Conservation (phyloP, 148 eudicot genomes). For the Amaranthus palmeri region DNA sequence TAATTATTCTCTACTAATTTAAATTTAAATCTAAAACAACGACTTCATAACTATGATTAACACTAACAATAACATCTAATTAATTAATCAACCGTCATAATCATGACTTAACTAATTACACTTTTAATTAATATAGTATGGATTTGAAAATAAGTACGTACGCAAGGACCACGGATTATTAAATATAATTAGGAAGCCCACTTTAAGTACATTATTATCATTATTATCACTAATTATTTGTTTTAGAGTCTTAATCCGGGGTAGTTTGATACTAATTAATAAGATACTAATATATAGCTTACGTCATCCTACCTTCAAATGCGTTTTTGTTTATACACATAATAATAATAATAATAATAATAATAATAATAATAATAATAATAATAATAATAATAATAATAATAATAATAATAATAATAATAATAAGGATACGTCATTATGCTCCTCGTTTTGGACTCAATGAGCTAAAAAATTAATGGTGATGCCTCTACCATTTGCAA, state of each 20-base stretch:
- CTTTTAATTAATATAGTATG: background rate
- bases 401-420: too few species aligned
- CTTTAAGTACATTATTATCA: slow-evolving; percentile 1
- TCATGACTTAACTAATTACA: slow-evolving; percentile 20
- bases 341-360: background rate
- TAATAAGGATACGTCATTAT: background rate
- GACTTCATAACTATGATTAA: slow-evolving; percentile 1
- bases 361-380: too few species aligned
- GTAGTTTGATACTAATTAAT: background rate
- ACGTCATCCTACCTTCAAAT: slow-evolving; percentile 1
- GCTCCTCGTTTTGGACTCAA: background rate
- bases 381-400: too few species aligned
- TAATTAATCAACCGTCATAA: slow-evolving; percentile 22
- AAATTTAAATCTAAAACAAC: background rate
- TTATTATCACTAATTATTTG: slow-evolving; percentile 8
- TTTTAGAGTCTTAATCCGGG: slow-evolving; percentile 4
- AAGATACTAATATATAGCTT: background rate
- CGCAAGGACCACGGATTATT: slow-evolving; percentile 18
- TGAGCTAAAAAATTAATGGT: background rate
- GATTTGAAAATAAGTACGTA: background rate
- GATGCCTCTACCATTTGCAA: background rate
- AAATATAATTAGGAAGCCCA: slow-evolving; percentile 1
- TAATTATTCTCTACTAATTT: background rate
- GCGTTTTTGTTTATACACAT: background rate
- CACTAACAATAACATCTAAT: background rate